Evolutionary conservation across 352 stramenopile species (phyloP).

Genomic region (Paralagenidium karlingii): DNA sequence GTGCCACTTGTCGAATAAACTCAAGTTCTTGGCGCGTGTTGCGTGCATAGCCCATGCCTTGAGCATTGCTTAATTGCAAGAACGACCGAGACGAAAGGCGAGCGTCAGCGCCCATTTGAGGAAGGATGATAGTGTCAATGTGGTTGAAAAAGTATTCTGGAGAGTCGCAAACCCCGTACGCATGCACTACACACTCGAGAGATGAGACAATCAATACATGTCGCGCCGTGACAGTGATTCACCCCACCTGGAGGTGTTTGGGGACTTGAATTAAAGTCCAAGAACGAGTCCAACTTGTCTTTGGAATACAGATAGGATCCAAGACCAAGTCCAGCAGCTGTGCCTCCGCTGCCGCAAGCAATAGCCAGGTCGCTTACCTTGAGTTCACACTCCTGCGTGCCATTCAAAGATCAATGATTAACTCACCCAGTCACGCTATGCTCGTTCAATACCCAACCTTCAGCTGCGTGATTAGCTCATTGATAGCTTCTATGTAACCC

Average conservation of each 20-base stretch:
- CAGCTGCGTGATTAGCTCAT: slow-evolving; percentile 79
- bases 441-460: slow-evolving; percentile 13
- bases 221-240: background rate
- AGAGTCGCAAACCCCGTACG: slow-evolving; percentile 80
- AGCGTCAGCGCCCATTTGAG: slow-evolving; percentile 35
- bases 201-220: background rate
- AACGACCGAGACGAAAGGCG: slow-evolving; percentile 45
- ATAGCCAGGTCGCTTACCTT: slow-evolving; percentile 73
- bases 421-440: background rate
- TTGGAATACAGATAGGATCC: slow-evolving; percentile 56
- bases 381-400: slow-evolving; percentile 22
- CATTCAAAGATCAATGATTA: background rate
- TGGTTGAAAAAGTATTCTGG: slow-evolving; percentile 76
- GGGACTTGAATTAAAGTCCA: slow-evolving; percentile 40
- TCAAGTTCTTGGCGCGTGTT: slow-evolving; percentile 65
- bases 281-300: slow-evolving; percentile 9
- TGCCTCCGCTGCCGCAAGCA: slow-evolving; percentile 72
- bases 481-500: slow-evolving; percentile 88
- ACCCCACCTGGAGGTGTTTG: slow-evolving; percentile 15
- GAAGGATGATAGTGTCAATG: slow-evolving; percentile 61
- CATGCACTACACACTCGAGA: slow-evolving; percentile 23
- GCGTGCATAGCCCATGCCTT: slow-evolving; percentile 68
- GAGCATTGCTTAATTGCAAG: slow-evolving; percentile 63
- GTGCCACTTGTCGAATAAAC: slow-evolving; percentile 60
- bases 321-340: slow-evolving; percentile 57